Evolutionary conservation across 1,139 yeast genomes (phyloP).

Genomic region (Kluyveromyces marxianus): DNA sequence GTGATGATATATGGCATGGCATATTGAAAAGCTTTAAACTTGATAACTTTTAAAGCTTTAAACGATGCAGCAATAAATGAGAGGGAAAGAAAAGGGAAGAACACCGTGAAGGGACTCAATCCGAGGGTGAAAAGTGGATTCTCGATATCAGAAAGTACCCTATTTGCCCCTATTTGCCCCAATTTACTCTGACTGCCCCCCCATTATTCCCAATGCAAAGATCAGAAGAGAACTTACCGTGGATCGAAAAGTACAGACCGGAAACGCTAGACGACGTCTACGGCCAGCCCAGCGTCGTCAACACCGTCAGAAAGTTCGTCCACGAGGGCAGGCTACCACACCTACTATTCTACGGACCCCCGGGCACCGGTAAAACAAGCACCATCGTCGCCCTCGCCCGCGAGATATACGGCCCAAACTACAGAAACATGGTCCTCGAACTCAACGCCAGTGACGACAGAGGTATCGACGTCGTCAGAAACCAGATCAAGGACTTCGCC

Average conservation of each 20-base stretch:
- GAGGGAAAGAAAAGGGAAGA: too few relatives aligned
- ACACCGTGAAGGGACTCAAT: too few relatives aligned
- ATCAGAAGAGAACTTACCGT: slow-evolving; percentile 39
- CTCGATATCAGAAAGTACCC: too few relatives aligned
- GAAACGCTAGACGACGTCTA: slow-evolving; percentile 72
- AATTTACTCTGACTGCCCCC: too few relatives aligned
- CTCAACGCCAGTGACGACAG: slow-evolving; percentile 95
- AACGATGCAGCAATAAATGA: too few relatives aligned
- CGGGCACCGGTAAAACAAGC: slow-evolving; percentile 96
- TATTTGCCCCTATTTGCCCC: too few relatives aligned
- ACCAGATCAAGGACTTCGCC: slow-evolving; percentile 88
- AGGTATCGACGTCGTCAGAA: slow-evolving; percentile 91
- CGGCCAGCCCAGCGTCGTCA: slow-evolving; percentile 84
- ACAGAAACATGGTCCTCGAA: slow-evolving; percentile 84
- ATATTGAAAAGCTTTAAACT: too few relatives aligned
- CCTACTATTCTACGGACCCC: slow-evolving; percentile 89
- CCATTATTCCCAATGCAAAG: background rate
- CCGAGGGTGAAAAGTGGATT: too few relatives aligned
- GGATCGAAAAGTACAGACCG: slow-evolving; percentile 97
- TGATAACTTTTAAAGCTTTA: too few relatives aligned
- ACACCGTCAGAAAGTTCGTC: slow-evolving; percentile 76
- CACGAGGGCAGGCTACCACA: slow-evolving; percentile 82
- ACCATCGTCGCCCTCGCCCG: slow-evolving; percentile 85
- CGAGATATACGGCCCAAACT: slow-evolving; percentile 83
- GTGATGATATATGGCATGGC: too few relatives aligned